phyloP scores from a whole-genome alignment of 2,329 filamentous ascomycete genomes.

The Paracamarosporium sp. region DNA sequence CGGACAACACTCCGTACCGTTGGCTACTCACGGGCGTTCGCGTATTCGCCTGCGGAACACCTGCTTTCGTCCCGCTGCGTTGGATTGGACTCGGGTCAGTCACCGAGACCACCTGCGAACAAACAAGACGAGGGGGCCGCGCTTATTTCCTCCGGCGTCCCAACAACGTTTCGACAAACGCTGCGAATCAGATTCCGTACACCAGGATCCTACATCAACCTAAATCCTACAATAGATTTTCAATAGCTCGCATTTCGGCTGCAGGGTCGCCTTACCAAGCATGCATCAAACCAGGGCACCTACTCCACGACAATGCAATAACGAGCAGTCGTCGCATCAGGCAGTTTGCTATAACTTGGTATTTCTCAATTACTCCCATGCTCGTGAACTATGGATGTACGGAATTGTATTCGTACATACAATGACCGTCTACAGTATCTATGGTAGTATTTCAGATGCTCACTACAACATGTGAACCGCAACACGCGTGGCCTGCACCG shows the following conservation, averaged over 20 bases:
- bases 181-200: not conserved
- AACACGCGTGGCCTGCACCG: not conserved
- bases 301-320: not conserved
- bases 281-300: not conserved
- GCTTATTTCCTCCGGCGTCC: not conserved
- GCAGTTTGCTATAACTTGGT: not conserved
- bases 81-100: not conserved
- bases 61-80: not conserved
- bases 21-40: not conserved
- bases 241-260: not conserved
- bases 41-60: not conserved
- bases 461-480: not conserved
- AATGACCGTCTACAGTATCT: not conserved
- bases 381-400: not conserved
- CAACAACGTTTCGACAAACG: not conserved
- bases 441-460: not conserved
- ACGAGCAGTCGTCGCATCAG: not conserved
- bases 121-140: not conserved
- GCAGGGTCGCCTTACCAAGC: not conserved
- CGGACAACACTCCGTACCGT: not conserved
- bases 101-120: not conserved
- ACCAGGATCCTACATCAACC: not conserved
- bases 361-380: not conserved
- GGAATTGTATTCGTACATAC: not conserved
- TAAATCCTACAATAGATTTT: not conserved